Conservation (phyloP, 495 filamentous ascomycete genomes). For the Daldinia grandis region DNA sequence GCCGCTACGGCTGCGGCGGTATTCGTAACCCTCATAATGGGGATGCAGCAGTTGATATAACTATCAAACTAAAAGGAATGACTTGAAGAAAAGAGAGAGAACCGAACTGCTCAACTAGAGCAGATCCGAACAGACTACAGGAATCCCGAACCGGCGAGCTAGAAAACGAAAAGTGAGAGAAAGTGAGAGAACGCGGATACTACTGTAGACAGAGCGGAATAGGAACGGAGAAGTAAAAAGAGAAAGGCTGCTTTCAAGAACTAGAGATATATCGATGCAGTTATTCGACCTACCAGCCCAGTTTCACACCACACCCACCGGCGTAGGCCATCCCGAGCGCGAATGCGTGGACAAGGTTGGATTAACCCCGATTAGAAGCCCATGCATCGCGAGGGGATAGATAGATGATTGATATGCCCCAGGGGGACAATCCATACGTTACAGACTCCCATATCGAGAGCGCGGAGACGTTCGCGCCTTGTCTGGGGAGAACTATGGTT, state of each 20-base stretch:
- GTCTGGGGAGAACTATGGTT: slow-evolving; percentile 13
- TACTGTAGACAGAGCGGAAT: slow-evolving; percentile 33
- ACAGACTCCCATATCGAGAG: slow-evolving; percentile 3
- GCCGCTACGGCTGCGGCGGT: slow-evolving; percentile 37
- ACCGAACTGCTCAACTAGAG: slow-evolving; percentile 11
- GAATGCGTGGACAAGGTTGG: neutral
- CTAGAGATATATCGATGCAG: neutral
- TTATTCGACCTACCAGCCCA: neutral
- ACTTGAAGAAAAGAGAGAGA: slow-evolving; percentile 5
- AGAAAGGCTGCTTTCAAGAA: slow-evolving; percentile 5
- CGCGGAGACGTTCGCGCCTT: neutral
- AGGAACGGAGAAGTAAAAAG: slow-evolving; percentile 4
- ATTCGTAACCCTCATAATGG: slow-evolving; percentile 27
- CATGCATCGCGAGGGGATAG: neutral
- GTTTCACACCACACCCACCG: neutral
- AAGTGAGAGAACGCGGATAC: slow-evolving; percentile 9
- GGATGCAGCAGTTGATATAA: neutral
- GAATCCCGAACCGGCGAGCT: slow-evolving; percentile 39
- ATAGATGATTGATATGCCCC: neutral
- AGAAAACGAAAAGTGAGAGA: slow-evolving; percentile 1
- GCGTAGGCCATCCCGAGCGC: slow-evolving; percentile 24
- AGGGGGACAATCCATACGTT: neutral
- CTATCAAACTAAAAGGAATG: slow-evolving; percentile 10
- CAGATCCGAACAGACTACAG: slow-evolving; percentile 10
- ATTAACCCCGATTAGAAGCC: neutral